Base-by-base conservation (phyloP, 2,329 filamentous ascomycete genomes). In the Sphaerulina populicola region DNA sequence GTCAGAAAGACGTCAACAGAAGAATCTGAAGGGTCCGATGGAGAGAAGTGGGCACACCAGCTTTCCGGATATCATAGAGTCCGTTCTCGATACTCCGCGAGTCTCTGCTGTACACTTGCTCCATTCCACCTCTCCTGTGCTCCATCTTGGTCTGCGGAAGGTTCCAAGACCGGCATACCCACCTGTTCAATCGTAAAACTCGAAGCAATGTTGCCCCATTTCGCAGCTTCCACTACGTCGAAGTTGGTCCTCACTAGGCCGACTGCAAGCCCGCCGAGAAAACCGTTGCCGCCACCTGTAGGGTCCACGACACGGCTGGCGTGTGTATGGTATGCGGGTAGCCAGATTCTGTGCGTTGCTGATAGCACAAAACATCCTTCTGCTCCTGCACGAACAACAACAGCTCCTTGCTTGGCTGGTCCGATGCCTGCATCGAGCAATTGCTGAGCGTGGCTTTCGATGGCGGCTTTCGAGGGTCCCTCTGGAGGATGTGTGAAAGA, bases 121-220 rank as follows among this genome's bases (percentile, higher is more conserved):
- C 68, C 71, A 56, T 78, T 78, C 75, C 75, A 78, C 29, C 56
- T 64, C 61, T 77, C 75, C 41, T 40, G 18, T 18, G 18, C 10
- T 12, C 63, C 64, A 8, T 65, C 52, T 30, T 41, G 14, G 42
- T 43, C 52, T 5, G 61, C 43, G 15, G 30, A 6, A 30, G 40
- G 58, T 18, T 18, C 18, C 47, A 89, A 63, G 1, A 67, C 66
- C 0, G 91, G 91, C 67, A 94, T 80, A 0, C 93, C 91, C 47
- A 94, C 82, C 68, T 98, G 93, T 70, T 98, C 90, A 62, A 98
- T 94, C 12, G 88, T 88, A 68, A 95, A 93, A 63, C 89, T 90
- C 6, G 93, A 91, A 2, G 88, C 85, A 5, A 97, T 77, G 41
- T 80, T 85, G 4, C 83, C 93, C 80, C 85, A 91, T 0, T 80